Evolutionary conservation across 176 grass and related monocot genomes (phyloP).

Genomic region (Bromus sterilis): DNA sequence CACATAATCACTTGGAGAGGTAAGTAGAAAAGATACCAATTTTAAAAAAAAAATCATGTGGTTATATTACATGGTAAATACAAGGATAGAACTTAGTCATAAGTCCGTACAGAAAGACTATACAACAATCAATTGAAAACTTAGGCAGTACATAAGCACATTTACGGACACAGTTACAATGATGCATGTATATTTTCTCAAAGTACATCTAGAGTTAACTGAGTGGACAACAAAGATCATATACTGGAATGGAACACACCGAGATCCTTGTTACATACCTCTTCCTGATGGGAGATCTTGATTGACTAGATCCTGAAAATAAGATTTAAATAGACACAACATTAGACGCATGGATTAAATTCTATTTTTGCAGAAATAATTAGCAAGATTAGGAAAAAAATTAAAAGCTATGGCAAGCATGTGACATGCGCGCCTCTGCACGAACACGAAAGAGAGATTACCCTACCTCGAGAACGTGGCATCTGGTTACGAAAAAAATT

Average conservation of each 20-base stretch:
- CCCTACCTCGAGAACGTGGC: slow-evolving; percentile 50
- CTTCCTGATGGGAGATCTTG: slow-evolving; percentile 62
- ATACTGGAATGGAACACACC: background rate
- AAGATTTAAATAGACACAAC: background rate
- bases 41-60: slow-evolving; percentile 3
- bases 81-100: background rate
- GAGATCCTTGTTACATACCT: slow-evolving; percentile 22
- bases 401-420: background rate
- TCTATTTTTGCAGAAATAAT: background rate
- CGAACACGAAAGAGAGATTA: slow-evolving; percentile 17
- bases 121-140: background rate
- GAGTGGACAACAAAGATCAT: background rate
- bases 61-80: background rate
- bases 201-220: background rate
- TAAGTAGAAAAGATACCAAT: slow-evolving; percentile 1
- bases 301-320: slow-evolving; percentile 57
- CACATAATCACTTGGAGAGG: slow-evolving; percentile 5
- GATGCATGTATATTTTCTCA: background rate
- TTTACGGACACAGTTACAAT: background rate
- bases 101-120: background rate
- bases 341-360: background rate
- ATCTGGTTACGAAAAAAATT: slow-evolving; percentile 41
- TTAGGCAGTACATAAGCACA: background rate
- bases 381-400: background rate
- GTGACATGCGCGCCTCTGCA: background rate